Base-by-base conservation (phyloP, 179 eudicot species). In the Silene vulgaris region DNA sequence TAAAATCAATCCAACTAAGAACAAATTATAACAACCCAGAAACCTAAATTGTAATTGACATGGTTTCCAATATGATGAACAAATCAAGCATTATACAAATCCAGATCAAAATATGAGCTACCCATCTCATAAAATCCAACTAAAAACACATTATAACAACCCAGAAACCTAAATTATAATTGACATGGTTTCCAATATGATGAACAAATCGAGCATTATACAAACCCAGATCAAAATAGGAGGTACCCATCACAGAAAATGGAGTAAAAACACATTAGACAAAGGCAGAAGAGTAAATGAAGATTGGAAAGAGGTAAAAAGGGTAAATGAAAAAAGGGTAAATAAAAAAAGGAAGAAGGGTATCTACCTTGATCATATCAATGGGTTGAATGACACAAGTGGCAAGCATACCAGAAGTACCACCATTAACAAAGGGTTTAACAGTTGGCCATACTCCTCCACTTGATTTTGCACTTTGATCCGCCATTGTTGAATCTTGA, bases 321-420 rank as follows among this genome's bases (percentile, higher is more conserved):
- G 0, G 20, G 17, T 1, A 20, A 66, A 68, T 32, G 5, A 23
- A 29, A 62, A 32, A 56, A 21, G 19, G 19, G 26, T 23, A 23
- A 23, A 0, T 32, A 8, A 23, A 29, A 62, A 32, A 56, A 28
- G 23, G 35, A 30, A 3, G 30, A 23, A 23, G 26, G 26, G 26
- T 23, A 23, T 9, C 2, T n/a, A 87, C 88, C 88, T 87, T 87
- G 79, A 87, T 82, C 86, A 84, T 87, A 52, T 87, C 90, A 32
- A 87, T 82, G 52, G 88, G 90, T 75, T 87, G 90, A 64, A 87
- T 86, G 77, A 84, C 89, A 61, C 90, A 87, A 50, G 89, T 87
- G 19, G 90, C 87, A 3, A 87, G 89, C 90, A 87, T 87, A 70
- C 90, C 90, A 17, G 90, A 80, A 7, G 90, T 74, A 52, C 89